A percentile compares a stretch with the other conserved stretches of the same genome.
Evolutionary conservation across 2,329 filamentous ascomycete genomes (phyloP).

Genomic region (Allantophomopsis lycopodina): DNA sequence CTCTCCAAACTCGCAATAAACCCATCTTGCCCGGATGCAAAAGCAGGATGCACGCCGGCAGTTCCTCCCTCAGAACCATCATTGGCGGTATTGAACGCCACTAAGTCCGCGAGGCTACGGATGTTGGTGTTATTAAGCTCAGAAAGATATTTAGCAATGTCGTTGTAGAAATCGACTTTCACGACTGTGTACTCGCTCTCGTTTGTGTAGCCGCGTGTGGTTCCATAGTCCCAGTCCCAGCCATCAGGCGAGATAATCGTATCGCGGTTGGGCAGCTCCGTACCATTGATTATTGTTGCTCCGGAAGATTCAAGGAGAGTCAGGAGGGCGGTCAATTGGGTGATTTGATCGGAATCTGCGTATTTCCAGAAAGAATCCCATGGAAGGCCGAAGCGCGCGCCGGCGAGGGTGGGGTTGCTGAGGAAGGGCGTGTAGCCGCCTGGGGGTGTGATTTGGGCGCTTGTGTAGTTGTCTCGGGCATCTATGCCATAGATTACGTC

Average conservation of each 20-base stretch:
- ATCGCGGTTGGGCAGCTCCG: constrained; percentile 47
- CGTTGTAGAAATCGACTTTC: constrained; percentile 56
- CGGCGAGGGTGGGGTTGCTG: constrained; percentile 25
- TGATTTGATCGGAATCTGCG: constrained; percentile 37
- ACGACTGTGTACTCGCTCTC: constrained; percentile 63
- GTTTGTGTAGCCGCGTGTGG: constrained; percentile 47
- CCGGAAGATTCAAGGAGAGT: constrained; percentile 40
- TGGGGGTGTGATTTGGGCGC: constrained; percentile 35
- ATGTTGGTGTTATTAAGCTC: constrained; percentile 40
- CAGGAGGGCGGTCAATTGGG: constrained; percentile 32
- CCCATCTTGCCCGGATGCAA: constrained; percentile 56
- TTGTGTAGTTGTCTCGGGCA: constrained; percentile 46
- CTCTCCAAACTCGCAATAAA: constrained; percentile 49
- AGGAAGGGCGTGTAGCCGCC: constrained; percentile 34
- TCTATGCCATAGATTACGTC: constrained; percentile 55
- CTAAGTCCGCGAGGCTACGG: constrained; percentile 47
- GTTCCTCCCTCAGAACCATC: constrained; percentile 53
- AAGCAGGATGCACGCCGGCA: constrained; percentile 47
- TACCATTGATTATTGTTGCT: constrained; percentile 51
- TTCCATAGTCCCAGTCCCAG: constrained; percentile 60
- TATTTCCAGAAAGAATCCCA: constrained; percentile 56
- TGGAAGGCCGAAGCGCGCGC: constrained; percentile 52
- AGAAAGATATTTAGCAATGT: constrained; percentile 26
- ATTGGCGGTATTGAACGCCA: constrained; percentile 49
- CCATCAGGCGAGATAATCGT: constrained; percentile 45